phyloP scores from a whole-genome alignment of 163 green algal species.

The Scenedesmus sp. region DNA sequence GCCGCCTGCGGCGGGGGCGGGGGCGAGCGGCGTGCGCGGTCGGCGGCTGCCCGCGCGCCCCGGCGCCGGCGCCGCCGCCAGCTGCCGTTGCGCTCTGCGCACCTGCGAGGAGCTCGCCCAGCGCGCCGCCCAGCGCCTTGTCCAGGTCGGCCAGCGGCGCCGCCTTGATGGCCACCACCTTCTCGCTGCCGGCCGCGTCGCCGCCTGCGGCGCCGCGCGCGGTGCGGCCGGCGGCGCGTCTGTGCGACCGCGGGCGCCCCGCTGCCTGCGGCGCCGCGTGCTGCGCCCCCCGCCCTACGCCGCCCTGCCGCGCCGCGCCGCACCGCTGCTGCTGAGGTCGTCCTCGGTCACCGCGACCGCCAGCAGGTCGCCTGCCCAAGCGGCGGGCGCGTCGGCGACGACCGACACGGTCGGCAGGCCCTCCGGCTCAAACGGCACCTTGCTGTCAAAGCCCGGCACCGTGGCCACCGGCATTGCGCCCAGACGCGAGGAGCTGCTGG shows the following conservation, averaged over 20 bases:
- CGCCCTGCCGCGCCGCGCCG: neutral
- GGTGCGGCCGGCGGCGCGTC: neutral
- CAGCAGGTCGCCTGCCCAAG: constrained; percentile 59
- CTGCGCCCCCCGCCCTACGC: neutral
- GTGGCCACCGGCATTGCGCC: constrained; percentile 6
- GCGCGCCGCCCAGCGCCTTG: constrained; percentile 19
- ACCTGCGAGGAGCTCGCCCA: constrained; percentile 57
- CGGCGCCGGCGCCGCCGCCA: too few relatives aligned
- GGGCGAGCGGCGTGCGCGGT: too few relatives aligned
- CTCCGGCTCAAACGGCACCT: constrained; percentile 57
- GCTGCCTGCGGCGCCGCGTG: neutral
- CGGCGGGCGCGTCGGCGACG: neutral
- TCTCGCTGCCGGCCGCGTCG: neutral
- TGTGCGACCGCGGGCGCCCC: neutral
- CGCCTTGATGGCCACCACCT: constrained; percentile 33
- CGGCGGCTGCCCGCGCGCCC: neutral
- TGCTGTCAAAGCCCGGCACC: constrained; percentile 32
- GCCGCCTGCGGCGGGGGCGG: too few relatives aligned
- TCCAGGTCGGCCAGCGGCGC: constrained; percentile 10
- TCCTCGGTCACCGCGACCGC: constrained; percentile 60
- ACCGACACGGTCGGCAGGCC: constrained; percentile 49
- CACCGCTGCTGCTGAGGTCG: constrained; percentile 51
- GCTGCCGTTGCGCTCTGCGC: too few relatives aligned
- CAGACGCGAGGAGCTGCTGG: neutral
- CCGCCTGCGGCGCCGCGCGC: neutral